Conservation (phyloP, 2,329 filamentous ascomycete genomes). For the Harringtonia lauricola region DNA sequence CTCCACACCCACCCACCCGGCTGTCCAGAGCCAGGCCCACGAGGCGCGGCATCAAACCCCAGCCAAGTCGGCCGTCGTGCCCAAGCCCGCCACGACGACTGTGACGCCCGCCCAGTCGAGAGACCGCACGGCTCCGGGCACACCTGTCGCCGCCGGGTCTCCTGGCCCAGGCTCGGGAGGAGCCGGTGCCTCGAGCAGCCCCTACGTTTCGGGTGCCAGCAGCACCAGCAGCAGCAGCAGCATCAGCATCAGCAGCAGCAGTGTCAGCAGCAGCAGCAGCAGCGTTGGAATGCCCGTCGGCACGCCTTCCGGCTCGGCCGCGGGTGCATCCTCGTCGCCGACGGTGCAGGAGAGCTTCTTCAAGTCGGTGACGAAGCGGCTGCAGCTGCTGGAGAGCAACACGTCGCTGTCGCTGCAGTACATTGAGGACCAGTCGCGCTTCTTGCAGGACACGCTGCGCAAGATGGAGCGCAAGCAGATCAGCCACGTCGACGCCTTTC, state of each 20-base stretch:
- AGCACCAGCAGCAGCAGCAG: background rate
- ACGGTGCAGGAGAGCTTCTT: conserved; percentile 97
- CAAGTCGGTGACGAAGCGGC: conserved; percentile 87
- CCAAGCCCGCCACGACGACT: too few species aligned
- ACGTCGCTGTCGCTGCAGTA: conserved; percentile 89
- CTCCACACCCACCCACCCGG: too few species aligned
- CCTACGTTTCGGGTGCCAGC: too few species aligned
- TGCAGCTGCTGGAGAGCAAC: conserved; percentile 85
- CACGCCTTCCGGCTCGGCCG: conserved; percentile 5
- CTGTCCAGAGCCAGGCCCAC: too few species aligned
- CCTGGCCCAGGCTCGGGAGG: too few species aligned
- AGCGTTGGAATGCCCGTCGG: conserved; percentile 4
- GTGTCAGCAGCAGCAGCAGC: background rate
- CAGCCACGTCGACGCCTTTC: conserved; percentile 68
- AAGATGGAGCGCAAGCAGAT: conserved; percentile 83
- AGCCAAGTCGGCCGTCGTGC: too few species aligned
- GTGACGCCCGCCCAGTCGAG: too few species aligned
- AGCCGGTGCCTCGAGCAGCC: too few species aligned
- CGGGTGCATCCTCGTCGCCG: conserved; percentile 43
- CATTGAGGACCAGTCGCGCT: conserved; percentile 89
- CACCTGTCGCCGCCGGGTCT: too few species aligned
- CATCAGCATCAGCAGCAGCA: background rate
- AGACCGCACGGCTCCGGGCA: too few species aligned
- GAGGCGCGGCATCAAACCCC: too few species aligned
- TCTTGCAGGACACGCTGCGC: conserved; percentile 76